A percentile compares a stretch with the other conserved stretches of the same genome.
These are phyloP conservation scores for Acephala macrosclerotiorum DNA, from an alignment of 2,329 filamentous ascomycete genomes.

Conservation along the genomic window DNA sequence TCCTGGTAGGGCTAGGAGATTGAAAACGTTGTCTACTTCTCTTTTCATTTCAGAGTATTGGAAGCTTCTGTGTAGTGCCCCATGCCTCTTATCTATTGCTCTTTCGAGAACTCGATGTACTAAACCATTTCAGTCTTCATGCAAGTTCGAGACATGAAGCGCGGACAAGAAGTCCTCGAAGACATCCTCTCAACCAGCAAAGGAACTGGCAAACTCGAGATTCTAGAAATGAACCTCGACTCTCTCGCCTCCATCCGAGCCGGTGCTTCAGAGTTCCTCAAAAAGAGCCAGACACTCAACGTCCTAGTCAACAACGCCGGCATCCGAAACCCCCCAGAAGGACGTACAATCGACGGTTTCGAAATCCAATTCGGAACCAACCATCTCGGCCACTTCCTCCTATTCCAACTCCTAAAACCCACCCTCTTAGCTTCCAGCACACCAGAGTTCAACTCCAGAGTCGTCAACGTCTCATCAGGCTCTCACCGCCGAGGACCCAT, in stretches of 20 bases:
- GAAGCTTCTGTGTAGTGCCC: too few species aligned
- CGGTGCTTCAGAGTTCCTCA: conserved; percentile 37
- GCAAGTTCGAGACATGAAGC: conserved; percentile 46
- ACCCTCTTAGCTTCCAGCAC: conserved; percentile 50
- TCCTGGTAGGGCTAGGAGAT: too few species aligned
- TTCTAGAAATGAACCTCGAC: conserved; percentile 45
- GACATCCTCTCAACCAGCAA: conserved; percentile 28
- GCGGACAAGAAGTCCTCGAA: conserved; percentile 41
- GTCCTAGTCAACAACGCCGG: conserved; percentile 37
- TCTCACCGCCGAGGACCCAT: conserved; percentile 52
- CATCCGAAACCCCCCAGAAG: conserved; percentile 32
- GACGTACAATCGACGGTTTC: conserved; percentile 51
- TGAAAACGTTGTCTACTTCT: too few species aligned
- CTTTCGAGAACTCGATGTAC: too few species aligned
- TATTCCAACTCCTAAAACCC: conserved; percentile 56
- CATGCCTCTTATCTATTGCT: too few species aligned
- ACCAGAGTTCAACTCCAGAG: conserved; percentile 51
- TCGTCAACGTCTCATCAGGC: conserved; percentile 53
- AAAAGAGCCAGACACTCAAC: conserved; percentile 42
- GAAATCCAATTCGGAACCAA: conserved; percentile 60
- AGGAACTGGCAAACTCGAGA: conserved; percentile 35
- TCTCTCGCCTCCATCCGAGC: conserved; percentile 33
- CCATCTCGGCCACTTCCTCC: conserved; percentile 60
- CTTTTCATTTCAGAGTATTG: too few species aligned
- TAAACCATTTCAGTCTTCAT: too few species aligned